phyloP scores from a whole-genome alignment of 441 rosid species.

The Populus hybrid region DNA sequence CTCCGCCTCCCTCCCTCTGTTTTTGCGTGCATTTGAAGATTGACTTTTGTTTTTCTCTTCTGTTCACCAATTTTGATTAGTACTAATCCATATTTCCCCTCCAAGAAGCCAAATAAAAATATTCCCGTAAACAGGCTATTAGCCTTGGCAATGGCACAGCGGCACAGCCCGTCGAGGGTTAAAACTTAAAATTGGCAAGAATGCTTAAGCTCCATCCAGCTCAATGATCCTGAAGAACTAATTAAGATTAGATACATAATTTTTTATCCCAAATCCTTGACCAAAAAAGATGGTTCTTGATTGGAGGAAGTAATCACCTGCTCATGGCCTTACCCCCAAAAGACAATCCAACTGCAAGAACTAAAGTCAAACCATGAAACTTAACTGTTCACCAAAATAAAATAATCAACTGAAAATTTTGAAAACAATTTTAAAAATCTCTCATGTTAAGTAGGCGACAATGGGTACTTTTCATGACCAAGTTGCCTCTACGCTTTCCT shows the following conservation, averaged over 20 bases:
- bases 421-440: background rate
- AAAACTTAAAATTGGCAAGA: too few relatives aligned
- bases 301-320: conserved; percentile 10
- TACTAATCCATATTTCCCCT: too few relatives aligned
- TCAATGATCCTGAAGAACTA: background rate
- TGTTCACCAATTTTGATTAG: background rate
- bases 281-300: conserved; percentile 6
- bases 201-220: background rate
- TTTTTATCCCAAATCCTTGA: conserved; percentile 4
- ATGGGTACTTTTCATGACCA: background rate
- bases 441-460: background rate
- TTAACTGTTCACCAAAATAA: background rate
- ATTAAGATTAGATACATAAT: background rate
- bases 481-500: background rate
- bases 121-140: background rate
- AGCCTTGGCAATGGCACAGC: too few relatives aligned
- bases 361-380: conserved; percentile 4
- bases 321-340: background rate
- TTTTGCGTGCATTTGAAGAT: background rate
- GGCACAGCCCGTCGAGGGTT: background rate
- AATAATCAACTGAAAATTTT: background rate
- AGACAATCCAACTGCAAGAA: background rate
- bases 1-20: background rate
- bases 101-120: too few relatives aligned
- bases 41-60: background rate